phyloP scores from a whole-genome alignment of 352 stramenopile species.

The Globisporangium recalcitrans region DNA sequence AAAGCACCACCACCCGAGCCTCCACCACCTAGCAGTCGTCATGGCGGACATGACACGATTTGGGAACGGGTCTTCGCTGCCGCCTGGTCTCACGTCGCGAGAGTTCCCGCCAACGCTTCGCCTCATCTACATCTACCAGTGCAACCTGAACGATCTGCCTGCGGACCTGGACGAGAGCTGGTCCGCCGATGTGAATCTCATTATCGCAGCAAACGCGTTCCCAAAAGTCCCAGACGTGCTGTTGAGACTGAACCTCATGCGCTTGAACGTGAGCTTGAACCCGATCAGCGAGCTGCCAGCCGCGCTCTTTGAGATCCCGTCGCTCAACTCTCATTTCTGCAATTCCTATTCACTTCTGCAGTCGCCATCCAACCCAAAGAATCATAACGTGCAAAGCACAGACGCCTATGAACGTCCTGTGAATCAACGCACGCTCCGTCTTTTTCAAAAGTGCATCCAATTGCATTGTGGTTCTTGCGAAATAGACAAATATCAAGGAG shows the following conservation, averaged over 20 bases:
- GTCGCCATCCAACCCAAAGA: too few relatives aligned
- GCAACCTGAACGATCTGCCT: conserved; percentile 30
- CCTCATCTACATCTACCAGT: conserved; percentile 29
- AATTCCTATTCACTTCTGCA: too few relatives aligned
- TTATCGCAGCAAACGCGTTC: conserved; percentile 22
- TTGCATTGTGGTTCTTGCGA: background rate
- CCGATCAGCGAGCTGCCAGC: conserved; percentile 2
- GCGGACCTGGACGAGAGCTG: conserved; percentile 32
- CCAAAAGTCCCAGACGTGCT: conserved; percentile 20
- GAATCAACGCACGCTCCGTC: background rate
- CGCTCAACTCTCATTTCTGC: too few relatives aligned
- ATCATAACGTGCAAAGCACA: too few relatives aligned
- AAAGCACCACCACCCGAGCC: conserved; percentile 19
- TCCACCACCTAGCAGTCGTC: conserved; percentile 28
- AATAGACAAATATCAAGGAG: conserved; percentile 3
- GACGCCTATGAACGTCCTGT: background rate
- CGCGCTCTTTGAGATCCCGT: conserved; percentile 8
- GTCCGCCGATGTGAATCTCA: conserved; percentile 16
- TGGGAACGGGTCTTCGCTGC: conserved; percentile 15
- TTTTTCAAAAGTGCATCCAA: background rate
- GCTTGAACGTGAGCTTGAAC: conserved; percentile 5
- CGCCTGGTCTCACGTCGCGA: conserved; percentile 23
- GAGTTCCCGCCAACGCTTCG: conserved; percentile 27
- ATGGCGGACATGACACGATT: conserved; percentile 20
- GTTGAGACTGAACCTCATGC: conserved; percentile 10